Percentiles rank a stretch among this genome's conserved stretches.
These are phyloP conservation scores for Chloranthus sessilifolius DNA, from an alignment of 164 flowering plant genomes.

Conservation along the genomic window DNA sequence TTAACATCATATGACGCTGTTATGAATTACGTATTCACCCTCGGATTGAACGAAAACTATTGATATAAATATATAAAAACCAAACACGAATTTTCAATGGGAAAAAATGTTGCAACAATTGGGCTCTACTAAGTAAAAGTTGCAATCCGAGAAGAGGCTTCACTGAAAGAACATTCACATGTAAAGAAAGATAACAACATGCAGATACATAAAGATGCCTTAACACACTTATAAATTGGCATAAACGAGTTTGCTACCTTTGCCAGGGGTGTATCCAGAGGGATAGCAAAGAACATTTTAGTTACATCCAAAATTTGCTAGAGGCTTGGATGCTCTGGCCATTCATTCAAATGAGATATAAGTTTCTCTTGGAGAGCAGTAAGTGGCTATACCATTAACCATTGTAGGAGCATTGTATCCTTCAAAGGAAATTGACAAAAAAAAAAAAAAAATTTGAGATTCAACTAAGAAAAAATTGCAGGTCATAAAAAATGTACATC, in stretches of 20 bases:
- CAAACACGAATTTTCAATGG: too few species aligned
- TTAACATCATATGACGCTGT: too few species aligned
- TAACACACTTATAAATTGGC: neutral
- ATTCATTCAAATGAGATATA: slow-evolving; percentile 38
- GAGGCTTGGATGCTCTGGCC: slow-evolving; percentile 69
- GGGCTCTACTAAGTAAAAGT: slow-evolving; percentile 42
- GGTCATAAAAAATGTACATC: too few species aligned
- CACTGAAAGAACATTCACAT: too few species aligned
- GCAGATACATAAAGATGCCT: neutral
- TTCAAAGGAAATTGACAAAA: slow-evolving; percentile 14
- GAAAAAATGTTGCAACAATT: slow-evolving; percentile 32
- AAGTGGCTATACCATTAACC: slow-evolving; percentile 58
- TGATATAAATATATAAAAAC: too few species aligned
- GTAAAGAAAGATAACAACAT: too few species aligned
- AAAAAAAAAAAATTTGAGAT: neutral
- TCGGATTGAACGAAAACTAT: too few species aligned
- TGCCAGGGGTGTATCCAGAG: slow-evolving; percentile 57
- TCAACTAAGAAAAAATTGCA: neutral
- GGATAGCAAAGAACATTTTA: slow-evolving; percentile 64
- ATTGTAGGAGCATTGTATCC: slow-evolving; percentile 62
- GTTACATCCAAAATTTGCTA: slow-evolving; percentile 47
- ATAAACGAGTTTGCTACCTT: slow-evolving; percentile 40
- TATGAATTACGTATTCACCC: too few species aligned
- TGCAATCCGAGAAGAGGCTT: slow-evolving; percentile 75
- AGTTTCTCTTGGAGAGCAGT: slow-evolving; percentile 31